Percentiles rank a stretch among this genome's conserved stretches.
phyloP scores from a whole-genome alignment of 441 rosid genomes.

The Pelargonium cotyledonis region DNA sequence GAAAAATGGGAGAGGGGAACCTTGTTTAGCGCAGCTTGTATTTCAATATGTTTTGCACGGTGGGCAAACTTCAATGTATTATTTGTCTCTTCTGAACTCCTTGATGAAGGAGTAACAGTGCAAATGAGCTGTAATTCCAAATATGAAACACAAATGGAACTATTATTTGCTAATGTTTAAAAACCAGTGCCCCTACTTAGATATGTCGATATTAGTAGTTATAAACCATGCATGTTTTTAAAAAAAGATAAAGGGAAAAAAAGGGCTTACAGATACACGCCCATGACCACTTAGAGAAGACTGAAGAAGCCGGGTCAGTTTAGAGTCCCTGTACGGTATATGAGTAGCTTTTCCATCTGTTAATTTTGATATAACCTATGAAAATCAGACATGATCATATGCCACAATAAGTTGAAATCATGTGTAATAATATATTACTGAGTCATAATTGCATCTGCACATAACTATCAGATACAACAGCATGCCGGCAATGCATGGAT shows the following conservation, averaged over 20 bases:
- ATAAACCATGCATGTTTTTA: constrained; percentile 9
- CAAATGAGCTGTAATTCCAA: constrained; percentile 63
- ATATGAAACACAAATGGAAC: constrained; percentile 18
- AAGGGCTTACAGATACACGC: constrained; percentile 62
- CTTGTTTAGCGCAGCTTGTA: constrained; percentile 69
- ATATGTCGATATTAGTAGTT: neutral
- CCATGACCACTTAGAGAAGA: constrained; percentile 77
- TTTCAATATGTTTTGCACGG: constrained; percentile 77
- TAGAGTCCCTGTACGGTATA: constrained; percentile 77
- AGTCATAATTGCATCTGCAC: neutral
- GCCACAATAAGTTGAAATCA: constrained; percentile 12
- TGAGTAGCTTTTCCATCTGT: constrained; percentile 61
- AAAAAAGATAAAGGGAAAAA: neutral
- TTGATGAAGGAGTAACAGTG: constrained; percentile 73
- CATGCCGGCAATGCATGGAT: neutral
- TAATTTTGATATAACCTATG: constrained; percentile 81
- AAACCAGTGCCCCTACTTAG: neutral
- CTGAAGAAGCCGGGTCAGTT: constrained; percentile 69
- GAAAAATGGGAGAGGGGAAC: constrained; percentile 20
- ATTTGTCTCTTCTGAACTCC: constrained; percentile 72
- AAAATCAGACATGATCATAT: constrained; percentile 16
- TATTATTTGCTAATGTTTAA: neutral
- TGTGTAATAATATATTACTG: neutral
- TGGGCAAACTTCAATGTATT: constrained; percentile 79
- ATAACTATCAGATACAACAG: constrained; percentile 12